Percentiles rank a stretch among this genome's conserved stretches.
These are phyloP conservation scores for Prunella vulgaris DNA, from an alignment of 257 asterid species.

Conservation along the genomic window DNA sequence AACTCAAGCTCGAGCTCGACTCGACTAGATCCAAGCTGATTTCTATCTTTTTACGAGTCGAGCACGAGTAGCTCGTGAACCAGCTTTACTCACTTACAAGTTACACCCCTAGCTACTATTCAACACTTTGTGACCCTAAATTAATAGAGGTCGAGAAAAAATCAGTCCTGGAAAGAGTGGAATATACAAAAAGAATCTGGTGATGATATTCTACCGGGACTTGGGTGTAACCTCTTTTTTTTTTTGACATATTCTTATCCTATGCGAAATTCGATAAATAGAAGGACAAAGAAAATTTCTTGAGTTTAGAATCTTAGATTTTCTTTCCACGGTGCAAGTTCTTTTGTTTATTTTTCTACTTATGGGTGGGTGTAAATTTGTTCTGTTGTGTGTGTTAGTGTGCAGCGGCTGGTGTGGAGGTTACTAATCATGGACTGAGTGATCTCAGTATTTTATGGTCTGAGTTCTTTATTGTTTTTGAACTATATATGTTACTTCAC, in stretches of 20 bases:
- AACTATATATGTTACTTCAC: neutral
- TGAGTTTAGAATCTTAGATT: neutral
- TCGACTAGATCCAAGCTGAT: too few relatives aligned
- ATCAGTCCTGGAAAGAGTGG: neutral
- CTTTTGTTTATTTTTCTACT: neutral
- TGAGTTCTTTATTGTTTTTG: neutral
- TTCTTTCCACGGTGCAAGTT: neutral
- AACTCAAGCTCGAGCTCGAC: too few relatives aligned
- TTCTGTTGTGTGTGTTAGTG: neutral
- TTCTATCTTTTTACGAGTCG: too few relatives aligned
- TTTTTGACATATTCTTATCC: neutral
- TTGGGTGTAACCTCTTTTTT: neutral
- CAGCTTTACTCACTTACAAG: too few relatives aligned
- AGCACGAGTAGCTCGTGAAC: too few relatives aligned
- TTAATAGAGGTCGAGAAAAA: neutral
- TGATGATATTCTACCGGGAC: neutral
- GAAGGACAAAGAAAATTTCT: neutral
- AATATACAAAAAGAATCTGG: neutral
- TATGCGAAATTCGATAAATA: neutral
- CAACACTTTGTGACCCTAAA: neutral
- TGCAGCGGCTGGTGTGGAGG: neutral
- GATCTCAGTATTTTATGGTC: neutral
- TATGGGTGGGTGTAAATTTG: slow-evolving; percentile 9
- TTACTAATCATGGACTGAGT: neutral
- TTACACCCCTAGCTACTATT: too few relatives aligned